Base-by-base conservation (phyloP, 108 stramenopile genomes). In the Cylindrotheca fusiformis region DNA sequence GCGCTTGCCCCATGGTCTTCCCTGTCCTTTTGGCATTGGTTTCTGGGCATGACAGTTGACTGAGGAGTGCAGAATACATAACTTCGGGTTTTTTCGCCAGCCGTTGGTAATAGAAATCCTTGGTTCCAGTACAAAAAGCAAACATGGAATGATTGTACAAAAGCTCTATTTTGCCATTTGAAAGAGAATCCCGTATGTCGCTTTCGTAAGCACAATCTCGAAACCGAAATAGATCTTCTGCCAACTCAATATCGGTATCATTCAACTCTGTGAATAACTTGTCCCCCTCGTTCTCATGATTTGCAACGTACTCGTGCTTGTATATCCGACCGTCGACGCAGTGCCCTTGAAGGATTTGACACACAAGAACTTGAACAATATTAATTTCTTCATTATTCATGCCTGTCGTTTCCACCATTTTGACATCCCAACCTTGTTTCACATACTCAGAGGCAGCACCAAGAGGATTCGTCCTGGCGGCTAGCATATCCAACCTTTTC, bases 321-420 rank as follows among this genome's bases (percentile, higher is more conserved):
- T 61, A 45, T 17, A 52, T 18, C 1, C 10, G 24, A 2, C 59
- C 59, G 4, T 74, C 47, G 6, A 65, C 56, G 47, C 65, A 67
- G 31, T 52, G 46, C 8, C 36, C 72, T 2, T 32, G 45, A 12
- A 74, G 19, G 3, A 74, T 30, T 41, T 74, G 51, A 32, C 65
- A 67, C 12, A 33, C 65, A 24, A 74, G 32, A 19, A 57, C 56
- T 22, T 74, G 72, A 28, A 57, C 33, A 29, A 74, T 61, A 30
- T 74, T 63, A 5, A 30, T 32, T 3, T 44, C 54, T 4, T 5
- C 32, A 1, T 20, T 44, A 2, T 45, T 53, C 20, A 74, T 52
- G n/a, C 72, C 65, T 17, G 23, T 50, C 72, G 65, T 74, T 51
- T 74, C 72, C 12, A 74, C 49, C 60, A 74, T 24, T 24, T 33